Base-by-base conservation (phyloP, 2,329 filamentous ascomycete species). In the Nemania sp. region DNA sequence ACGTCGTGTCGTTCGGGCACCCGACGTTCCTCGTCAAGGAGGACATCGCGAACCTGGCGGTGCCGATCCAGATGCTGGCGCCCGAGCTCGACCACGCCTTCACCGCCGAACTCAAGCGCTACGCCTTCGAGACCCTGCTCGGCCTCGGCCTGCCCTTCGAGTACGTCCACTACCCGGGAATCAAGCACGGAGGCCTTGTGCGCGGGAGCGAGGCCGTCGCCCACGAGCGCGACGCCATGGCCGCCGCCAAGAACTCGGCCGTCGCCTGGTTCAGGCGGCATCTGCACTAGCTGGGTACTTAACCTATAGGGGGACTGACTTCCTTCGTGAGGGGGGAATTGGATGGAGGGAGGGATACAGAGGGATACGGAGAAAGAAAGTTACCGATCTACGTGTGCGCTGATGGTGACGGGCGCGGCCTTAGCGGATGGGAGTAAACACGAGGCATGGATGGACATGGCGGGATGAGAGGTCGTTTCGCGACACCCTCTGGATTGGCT, bases 91-190 rank as follows among this genome's bases (percentile, higher is more conserved):
- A 86, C 67, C 54, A 39, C 0, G 54, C 67, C 17, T 84, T 74
- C 65, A 74, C 77, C 1, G 54, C 69, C 0, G 81, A 83, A 69
- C 53, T 84, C 51, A 85, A 84, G 72, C 48, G 58, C 46, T 71
- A 78, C 66, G 71, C 75, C 0, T 76, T 80, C 62, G 65, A 73
- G 53, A 74, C 72, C 9, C 59, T 84, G 40, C 74, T 69, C 21
- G 72, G 67, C 49, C 48, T 74, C 13, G 74, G 73, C 0, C 57
- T 83, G 43, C 48, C 65, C 2, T 83, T 78, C 62, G 79, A 82
- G 51, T 85, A 83, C 69, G 76, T 79, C 63, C 75, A 83, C 67
- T 84, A 83, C 63, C 78, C 82, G 0, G 79, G 79, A 0, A 70
- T 83, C 15, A 71, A 68, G 59, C 83, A 87, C 72, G 78, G 72